These are phyloP conservation scores for Alternaria triticimaculans DNA, from an alignment of 2,329 filamentous ascomycete genomes.

Conservation along the genomic window DNA sequence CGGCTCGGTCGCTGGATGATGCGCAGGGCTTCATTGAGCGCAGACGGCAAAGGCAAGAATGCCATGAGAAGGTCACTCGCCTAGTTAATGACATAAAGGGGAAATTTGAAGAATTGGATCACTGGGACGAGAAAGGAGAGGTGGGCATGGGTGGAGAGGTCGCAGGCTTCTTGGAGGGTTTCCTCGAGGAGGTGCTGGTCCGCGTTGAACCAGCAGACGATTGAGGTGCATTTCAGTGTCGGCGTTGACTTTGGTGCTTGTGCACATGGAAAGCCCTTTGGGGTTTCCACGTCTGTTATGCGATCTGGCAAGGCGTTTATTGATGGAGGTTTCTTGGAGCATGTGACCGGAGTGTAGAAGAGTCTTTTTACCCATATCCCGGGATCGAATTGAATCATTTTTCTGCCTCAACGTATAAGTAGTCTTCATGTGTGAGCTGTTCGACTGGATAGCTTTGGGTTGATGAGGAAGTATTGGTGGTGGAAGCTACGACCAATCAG, in stretches of 20 bases:
- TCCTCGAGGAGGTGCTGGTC: conserved; percentile 92
- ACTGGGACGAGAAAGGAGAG: conserved; percentile 82
- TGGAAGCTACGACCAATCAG: conserved; percentile 13
- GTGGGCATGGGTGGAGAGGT: conserved; percentile 95
- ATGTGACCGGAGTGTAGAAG: neutral
- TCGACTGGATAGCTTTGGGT: neutral
- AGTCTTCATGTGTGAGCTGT: neutral
- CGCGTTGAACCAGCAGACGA: conserved; percentile 88
- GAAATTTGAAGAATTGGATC: conserved; percentile 88
- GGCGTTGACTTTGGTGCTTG: neutral
- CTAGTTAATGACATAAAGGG: conserved; percentile 83
- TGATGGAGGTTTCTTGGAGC: neutral
- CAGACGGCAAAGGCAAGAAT: conserved; percentile 57
- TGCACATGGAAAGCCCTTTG: neutral
- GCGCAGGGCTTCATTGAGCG: conserved; percentile 59
- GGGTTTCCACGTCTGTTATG: neutral
- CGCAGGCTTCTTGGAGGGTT: conserved; percentile 84
- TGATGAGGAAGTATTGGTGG: neutral
- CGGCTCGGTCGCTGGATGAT: conserved; percentile 57
- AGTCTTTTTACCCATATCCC: neutral
- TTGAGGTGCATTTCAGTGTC: conserved; percentile 12
- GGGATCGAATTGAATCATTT: neutral
- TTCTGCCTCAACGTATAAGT: neutral
- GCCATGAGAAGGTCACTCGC: conserved; percentile 82
- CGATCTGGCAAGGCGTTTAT: conserved; percentile 10